Conservation (phyloP, 306 rosid genomes). For the Carpinus viminea region DNA sequence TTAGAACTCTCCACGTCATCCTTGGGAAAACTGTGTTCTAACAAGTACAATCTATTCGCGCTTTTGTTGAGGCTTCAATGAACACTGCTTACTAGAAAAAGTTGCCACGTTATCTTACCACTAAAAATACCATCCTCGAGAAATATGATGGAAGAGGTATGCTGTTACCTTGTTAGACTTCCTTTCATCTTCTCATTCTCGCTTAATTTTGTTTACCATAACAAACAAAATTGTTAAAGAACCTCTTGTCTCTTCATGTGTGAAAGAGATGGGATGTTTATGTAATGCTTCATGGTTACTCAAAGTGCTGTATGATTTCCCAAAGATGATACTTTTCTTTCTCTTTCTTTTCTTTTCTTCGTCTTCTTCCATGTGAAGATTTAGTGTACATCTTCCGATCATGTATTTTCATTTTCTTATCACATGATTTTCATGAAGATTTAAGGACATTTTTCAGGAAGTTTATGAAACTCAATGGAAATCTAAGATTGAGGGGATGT, state of each 20-base stretch:
- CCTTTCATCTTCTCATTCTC: neutral
- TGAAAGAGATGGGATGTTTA: neutral
- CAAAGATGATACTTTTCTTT: neutral
- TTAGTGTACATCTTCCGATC: neutral
- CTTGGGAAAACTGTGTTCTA: too few species aligned
- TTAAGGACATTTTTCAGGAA: conserved; percentile 97
- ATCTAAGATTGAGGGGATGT: conserved; percentile 87
- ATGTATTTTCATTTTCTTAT: conserved; percentile 1
- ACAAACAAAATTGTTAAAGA: neutral
- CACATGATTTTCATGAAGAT: conserved; percentile 53
- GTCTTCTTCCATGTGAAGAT: neutral
- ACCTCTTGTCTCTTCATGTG: neutral
- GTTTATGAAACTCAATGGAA: conserved; percentile 90
- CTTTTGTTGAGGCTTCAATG: conserved; percentile 95
- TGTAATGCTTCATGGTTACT: neutral
- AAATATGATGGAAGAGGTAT: conserved; percentile 98
- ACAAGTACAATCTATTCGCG: conserved; percentile 90
- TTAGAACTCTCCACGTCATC: too few species aligned
- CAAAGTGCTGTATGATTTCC: neutral
- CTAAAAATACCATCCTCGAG: conserved; percentile 95
- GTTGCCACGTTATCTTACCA: conserved; percentile 99
- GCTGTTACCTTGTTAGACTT: conserved; percentile 21
- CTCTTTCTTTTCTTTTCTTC: neutral
- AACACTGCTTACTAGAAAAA: conserved; percentile 77
- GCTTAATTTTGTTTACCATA: neutral